A percentile compares a stretch with the other conserved stretches of the same genome.
These are phyloP conservation scores for Saccharomycopsis schoenii DNA, from an alignment of 805 yeast species.

Conservation along the genomic window DNA sequence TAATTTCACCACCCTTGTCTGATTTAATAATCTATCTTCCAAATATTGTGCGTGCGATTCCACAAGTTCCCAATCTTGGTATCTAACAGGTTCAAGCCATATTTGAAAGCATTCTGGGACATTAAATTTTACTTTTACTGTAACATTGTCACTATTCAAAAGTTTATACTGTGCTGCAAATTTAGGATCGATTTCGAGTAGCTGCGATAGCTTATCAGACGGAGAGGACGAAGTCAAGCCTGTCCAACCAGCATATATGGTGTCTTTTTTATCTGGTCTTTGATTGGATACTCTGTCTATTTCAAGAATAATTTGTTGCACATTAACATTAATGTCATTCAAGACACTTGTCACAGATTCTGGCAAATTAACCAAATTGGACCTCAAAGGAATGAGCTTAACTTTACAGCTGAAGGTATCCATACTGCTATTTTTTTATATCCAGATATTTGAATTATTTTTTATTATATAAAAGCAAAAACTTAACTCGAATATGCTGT, in stretches of 20 bases:
- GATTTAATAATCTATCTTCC: slow-evolving; percentile 66
- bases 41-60: slow-evolving; percentile 71
- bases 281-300: slow-evolving; percentile 25
- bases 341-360: slow-evolving; percentile 35
- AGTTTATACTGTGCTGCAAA: slow-evolving; percentile 47
- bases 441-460: neutral
- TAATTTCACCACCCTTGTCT: slow-evolving; percentile 63
- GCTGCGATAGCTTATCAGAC: slow-evolving; percentile 18
- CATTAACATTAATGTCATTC: slow-evolving; percentile 39
- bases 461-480: neutral
- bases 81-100: slow-evolving; percentile 65
- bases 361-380: slow-evolving; percentile 49
- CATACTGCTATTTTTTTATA: slow-evolving; percentile 1
- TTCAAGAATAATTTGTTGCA: slow-evolving; percentile 51
- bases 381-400: slow-evolving; percentile 29
- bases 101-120: slow-evolving; percentile 49
- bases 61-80: slow-evolving; percentile 85
- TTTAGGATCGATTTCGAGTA: slow-evolving; percentile 55
- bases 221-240: slow-evolving; percentile 35
- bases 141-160: slow-evolving; percentile 31
- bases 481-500: too few species aligned
- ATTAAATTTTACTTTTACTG: slow-evolving; percentile 38
- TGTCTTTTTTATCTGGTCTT: slow-evolving; percentile 18
- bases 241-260: slow-evolving; percentile 52
- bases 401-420: slow-evolving; percentile 24